phyloP scores from a whole-genome alignment of 441 rosid genomes.

The Jatropha multifida region DNA sequence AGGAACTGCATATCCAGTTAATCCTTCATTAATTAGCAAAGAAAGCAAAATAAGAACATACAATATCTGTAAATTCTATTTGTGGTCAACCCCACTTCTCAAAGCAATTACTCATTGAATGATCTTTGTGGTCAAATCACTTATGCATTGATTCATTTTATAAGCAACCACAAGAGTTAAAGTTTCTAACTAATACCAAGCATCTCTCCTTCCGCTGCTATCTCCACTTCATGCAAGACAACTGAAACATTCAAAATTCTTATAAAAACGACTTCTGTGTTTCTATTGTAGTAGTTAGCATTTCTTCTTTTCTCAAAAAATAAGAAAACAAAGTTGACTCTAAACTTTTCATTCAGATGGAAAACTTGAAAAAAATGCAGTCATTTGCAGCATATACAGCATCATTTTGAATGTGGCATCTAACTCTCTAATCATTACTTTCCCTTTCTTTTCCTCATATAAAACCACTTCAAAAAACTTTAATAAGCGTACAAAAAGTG shows the following conservation, averaged over 20 bases:
- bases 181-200: not conserved
- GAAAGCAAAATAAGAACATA: not conserved
- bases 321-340: not conserved
- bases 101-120: not conserved
- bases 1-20: not conserved
- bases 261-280: not conserved
- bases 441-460: not conserved
- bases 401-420: not conserved
- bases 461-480: not conserved
- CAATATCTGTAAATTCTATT: not conserved
- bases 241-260: not conserved
- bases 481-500: too few species aligned
- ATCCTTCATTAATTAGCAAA: not conserved
- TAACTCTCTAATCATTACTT: not conserved
- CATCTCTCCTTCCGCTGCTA: not conserved
- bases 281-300: not conserved
- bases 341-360: not conserved
- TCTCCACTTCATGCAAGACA: not conserved
- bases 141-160: conserved; percentile 2
- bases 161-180: not conserved
- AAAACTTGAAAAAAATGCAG: not conserved
- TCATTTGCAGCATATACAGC: not conserved
- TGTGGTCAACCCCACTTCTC: not conserved
- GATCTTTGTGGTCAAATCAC: not conserved
- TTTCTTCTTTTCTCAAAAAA: not conserved